Conservation (phyloP, 139 green algal genomes). For the Chlamydomonas applanata region DNA sequence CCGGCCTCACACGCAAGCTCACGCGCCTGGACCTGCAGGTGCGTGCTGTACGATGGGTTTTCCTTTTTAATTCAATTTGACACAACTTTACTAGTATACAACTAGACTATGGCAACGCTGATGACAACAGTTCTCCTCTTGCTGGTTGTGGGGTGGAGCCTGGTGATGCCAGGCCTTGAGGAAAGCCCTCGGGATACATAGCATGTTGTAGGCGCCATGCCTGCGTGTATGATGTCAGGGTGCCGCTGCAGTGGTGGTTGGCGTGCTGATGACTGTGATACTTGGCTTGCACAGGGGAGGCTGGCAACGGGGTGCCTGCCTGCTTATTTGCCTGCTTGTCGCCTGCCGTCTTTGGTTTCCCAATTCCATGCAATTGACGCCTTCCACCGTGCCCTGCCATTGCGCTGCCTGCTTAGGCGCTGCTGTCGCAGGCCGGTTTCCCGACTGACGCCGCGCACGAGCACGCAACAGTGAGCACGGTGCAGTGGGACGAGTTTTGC, state of each 20-base stretch:
- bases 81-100: neutral
- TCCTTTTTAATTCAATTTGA: neutral
- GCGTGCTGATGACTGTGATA: too few relatives aligned
- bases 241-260: neutral
- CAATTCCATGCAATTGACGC: too few relatives aligned
- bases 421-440: conserved; percentile 62
- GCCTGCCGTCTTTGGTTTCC: too few relatives aligned
- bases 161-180: neutral
- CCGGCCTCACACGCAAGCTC: conserved; percentile 52
- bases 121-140: too few relatives aligned
- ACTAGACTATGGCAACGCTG: too few relatives aligned
- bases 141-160: neutral
- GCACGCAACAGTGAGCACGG: conserved; percentile 34
- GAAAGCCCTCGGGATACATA: too few relatives aligned
- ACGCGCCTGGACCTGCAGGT: conserved; percentile 58
- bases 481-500: conserved; percentile 63
- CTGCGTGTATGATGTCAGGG: too few relatives aligned
- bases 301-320: too few relatives aligned
- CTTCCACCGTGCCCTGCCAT: too few relatives aligned
- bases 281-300: too few relatives aligned
- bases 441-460: conserved; percentile 25
- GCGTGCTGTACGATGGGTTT: neutral
- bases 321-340: too few relatives aligned
- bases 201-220: too few relatives aligned
- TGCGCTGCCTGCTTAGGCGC: conserved; percentile 30